These are phyloP conservation scores for Adansonia madagascariensis DNA, from an alignment of 441 rosid genomes.

Conservation along the genomic window DNA sequence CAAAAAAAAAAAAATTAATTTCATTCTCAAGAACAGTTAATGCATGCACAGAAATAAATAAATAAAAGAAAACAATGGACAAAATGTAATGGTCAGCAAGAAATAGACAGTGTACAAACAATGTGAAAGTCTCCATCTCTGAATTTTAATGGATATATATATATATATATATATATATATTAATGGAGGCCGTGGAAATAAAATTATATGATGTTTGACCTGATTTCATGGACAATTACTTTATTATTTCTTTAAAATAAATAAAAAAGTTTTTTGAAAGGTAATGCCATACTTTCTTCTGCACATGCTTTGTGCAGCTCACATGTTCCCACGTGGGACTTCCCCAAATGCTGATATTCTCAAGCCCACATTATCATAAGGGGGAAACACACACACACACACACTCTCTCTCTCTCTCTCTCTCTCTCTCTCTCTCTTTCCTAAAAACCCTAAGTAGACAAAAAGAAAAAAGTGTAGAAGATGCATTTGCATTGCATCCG, in stretches of 20 bases:
- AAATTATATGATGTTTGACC: conserved; percentile 23
- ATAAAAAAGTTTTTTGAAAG: too few relatives aligned
- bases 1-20: too few relatives aligned
- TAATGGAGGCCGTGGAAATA: not conserved
- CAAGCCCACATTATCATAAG: conserved; percentile 39
- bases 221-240: conserved; percentile 4
- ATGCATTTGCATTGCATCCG: conserved; percentile 31
- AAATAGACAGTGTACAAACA: not conserved
- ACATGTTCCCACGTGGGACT: conserved; percentile 62
- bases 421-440: conserved; percentile 16
- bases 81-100: not conserved
- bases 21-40: too few relatives aligned
- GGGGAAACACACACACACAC: not conserved
- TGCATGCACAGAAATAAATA: too few relatives aligned
- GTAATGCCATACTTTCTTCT: conserved; percentile 8
- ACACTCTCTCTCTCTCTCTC: conserved; percentile 16
- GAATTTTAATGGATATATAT: not conserved
- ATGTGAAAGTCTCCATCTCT: conserved; percentile 1
- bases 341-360: conserved; percentile 39
- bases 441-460: conserved; percentile 21
- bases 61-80: too few relatives aligned
- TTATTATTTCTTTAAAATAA: conserved; percentile 3
- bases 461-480: not conserved
- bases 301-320: conserved; percentile 48
- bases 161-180: not conserved